Evolutionary conservation across 768 basidiomycete species (phyloP).

Genomic region (Lactifluus volemus): DNA sequence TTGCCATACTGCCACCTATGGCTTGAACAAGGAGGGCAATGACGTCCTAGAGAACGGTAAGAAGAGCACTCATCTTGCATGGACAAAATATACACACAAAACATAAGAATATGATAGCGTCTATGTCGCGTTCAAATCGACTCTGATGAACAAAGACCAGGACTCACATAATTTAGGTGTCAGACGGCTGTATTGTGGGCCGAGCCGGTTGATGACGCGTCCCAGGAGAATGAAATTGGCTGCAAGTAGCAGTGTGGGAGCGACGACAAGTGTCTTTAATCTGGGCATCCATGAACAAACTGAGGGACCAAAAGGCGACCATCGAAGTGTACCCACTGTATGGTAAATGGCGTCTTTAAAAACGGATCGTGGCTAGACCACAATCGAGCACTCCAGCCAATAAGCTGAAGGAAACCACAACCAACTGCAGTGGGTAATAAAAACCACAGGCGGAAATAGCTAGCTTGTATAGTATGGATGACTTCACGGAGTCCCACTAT

Average conservation of each 20-base stretch:
- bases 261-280: constrained; percentile 5
- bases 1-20: constrained; percentile 9
- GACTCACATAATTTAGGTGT: constrained; percentile 13
- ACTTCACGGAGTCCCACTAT: not conserved
- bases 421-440: constrained; percentile 16
- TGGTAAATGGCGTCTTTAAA: constrained; percentile 2
- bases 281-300: not conserved
- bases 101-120: constrained; percentile 10
- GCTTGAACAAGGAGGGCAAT: constrained; percentile 14
- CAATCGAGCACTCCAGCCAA: constrained; percentile 14
- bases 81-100: constrained; percentile 1
- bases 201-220: constrained; percentile 15
- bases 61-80: not conserved
- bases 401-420: not conserved
- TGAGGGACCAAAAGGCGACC: not conserved
- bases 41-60: constrained; percentile 5
- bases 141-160: not conserved
- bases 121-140: not conserved
- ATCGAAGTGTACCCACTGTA: constrained; percentile 11
- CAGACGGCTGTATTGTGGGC: constrained; percentile 12
- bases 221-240: constrained; percentile 19
- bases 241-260: constrained; percentile 17
- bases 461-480: constrained; percentile 10
- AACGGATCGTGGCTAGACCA: constrained; percentile 15
- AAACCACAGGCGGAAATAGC: constrained; percentile 26